A percentile compares a stretch with the other conserved stretches of the same genome.
phyloP scores from a whole-genome alignment of 768 basidiomycete genomes.

The Suillus ampliporus region DNA sequence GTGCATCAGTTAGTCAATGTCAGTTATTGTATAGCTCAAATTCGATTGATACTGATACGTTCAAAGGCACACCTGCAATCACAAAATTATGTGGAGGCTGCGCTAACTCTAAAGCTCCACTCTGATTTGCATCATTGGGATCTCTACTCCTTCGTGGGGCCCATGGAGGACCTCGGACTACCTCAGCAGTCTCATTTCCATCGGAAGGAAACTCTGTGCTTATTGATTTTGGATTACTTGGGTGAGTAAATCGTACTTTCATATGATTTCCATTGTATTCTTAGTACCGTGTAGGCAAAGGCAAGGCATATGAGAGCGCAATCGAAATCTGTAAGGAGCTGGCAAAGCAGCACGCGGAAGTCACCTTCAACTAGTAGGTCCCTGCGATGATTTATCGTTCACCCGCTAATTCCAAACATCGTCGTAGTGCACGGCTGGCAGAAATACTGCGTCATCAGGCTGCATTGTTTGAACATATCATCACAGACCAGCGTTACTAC shows the following conservation, averaged over 20 bases:
- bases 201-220: conserved; percentile 89
- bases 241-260: conserved; percentile 49
- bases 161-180: conserved; percentile 88
- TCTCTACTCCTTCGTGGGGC: conserved; percentile 75
- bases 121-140: conserved; percentile 95
- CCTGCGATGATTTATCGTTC: neutral
- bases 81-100: conserved; percentile 93
- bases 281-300: conserved; percentile 65
- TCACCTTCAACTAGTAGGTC: conserved; percentile 90
- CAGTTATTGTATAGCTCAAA: conserved; percentile 29
- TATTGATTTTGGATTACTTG: conserved; percentile 92
- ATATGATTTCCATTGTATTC: conserved; percentile 8
- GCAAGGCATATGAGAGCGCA: conserved; percentile 97
- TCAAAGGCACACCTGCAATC: conserved; percentile 83
- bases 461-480: conserved; percentile 85
- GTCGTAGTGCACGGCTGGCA: conserved; percentile 72
- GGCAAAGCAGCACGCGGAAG: conserved; percentile 83
- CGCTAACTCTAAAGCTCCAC: conserved; percentile 90
- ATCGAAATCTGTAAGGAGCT: conserved; percentile 94
- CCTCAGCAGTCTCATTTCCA: conserved; percentile 95
- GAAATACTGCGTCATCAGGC: conserved; percentile 90
- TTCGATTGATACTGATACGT: conserved; percentile 19
- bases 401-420: conserved; percentile 17
- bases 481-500: conserved; percentile 82
- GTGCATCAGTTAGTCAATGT: conserved; percentile 94